Percentiles rank a stretch among this genome's conserved stretches.
Evolutionary conservation across 176 grass and related monocot species (phyloP).

Genomic region (Aegilops tauschii): DNA sequence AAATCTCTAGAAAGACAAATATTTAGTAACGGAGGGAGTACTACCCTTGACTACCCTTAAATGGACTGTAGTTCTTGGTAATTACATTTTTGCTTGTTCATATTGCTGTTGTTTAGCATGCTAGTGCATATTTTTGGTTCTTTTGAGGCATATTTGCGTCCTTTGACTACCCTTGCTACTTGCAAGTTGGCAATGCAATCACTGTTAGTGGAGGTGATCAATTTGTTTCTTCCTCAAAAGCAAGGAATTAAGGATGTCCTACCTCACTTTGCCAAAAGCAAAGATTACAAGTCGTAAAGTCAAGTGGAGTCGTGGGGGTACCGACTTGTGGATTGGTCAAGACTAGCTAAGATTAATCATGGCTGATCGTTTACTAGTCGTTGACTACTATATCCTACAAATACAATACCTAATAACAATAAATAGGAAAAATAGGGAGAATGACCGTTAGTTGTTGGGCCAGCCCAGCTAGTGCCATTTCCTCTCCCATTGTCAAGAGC

Average conservation of each 20-base stretch:
- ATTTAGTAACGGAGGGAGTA: too few relatives aligned
- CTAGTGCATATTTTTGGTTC: not conserved
- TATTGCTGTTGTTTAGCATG: not conserved
- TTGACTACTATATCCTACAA: not conserved
- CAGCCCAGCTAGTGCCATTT: not conserved
- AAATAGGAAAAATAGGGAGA: not conserved
- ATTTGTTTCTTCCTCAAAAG: not conserved
- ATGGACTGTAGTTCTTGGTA: conserved; percentile 12
- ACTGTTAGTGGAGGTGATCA: not conserved
- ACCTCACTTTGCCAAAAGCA: not conserved
- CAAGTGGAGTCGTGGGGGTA: not conserved
- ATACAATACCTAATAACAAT: not conserved
- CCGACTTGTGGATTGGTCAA: not conserved
- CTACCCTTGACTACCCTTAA: not conserved
- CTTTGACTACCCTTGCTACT: not conserved
- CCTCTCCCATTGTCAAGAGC: not conserved
- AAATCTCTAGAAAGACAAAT: too few relatives aligned
- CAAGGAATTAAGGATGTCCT: not conserved
- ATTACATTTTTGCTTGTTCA: conserved; percentile 1
- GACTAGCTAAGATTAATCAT: not conserved
- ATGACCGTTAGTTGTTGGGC: not conserved
- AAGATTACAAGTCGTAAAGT: not conserved
- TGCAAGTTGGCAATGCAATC: not conserved
- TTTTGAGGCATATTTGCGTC: not conserved
- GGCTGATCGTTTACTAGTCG: not conserved